Evolutionary conservation across 2,329 filamentous ascomycete species (phyloP), one percentile per base, ranked within the genome.

Genomic region (Ceratocystis cacaofunesta): DNA sequence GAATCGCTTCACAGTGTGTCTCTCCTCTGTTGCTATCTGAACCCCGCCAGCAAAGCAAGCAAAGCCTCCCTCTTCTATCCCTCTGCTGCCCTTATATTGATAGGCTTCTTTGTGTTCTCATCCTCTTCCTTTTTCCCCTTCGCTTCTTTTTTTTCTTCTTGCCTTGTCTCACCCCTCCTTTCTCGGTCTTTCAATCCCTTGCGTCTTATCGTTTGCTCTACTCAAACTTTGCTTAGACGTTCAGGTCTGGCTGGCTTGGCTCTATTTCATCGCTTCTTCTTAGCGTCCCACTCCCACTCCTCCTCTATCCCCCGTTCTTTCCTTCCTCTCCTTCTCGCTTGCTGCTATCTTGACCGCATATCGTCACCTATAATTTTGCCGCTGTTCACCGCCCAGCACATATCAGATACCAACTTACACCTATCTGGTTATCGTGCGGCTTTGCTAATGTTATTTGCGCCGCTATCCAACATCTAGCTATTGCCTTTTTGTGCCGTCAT

Each of bases 341-440:
- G 15, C 17, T 36, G 43, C 43, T 62, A 36, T 44, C 60, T 43
- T 46, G 10, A 10, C 60, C 36, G 60, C 36, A 44, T 62, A 44
- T 62, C 43, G 48, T 52, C 22, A 52, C 48, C 48, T 25, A 8
- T 46, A 48, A 62, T 62, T 50, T 44, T 62, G 43, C 61, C 61
- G 25, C 43, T 10, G 2, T 25, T 62, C 61, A 62, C 61, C 61
- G 61, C 61, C 61, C 61, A 6, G 8, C 55, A 6, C 55, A n/a
- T 58, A 58, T 58, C 55, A 32, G 48, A 30, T 36, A 58, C 8
- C 55, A 58, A 58, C 55, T 58, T 58, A 58, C 55, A 58, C 55
- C 55, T 58, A 32, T 36, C 43, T 50, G 25, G 61, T 62, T 48
- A 28, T 44, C 36, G 43, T 48, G 43, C 43, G n/a, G 22, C 61